These are phyloP conservation scores for Gryganskiella cystojenkinii DNA, from an alignment of 192 early-diverging fungal genomes.

Conservation along the genomic window DNA sequence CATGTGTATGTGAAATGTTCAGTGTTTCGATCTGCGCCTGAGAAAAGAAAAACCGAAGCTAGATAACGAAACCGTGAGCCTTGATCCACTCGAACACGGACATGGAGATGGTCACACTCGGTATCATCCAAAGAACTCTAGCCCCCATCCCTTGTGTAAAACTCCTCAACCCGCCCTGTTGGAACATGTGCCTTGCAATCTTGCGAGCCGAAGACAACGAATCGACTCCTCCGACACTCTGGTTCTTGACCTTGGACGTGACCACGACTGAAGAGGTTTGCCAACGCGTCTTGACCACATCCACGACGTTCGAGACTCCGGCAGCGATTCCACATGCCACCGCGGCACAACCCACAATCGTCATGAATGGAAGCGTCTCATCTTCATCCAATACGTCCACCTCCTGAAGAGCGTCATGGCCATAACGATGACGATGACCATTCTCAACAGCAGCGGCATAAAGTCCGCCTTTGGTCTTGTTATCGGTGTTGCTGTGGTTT, in stretches of 20 bases:
- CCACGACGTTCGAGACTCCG: conserved; percentile 72
- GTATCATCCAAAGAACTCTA: conserved; percentile 75
- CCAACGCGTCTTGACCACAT: conserved; percentile 87
- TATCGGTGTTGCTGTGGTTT: neutral
- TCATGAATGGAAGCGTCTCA: conserved; percentile 59
- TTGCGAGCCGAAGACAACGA: conserved; percentile 31
- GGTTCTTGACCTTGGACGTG: conserved; percentile 10
- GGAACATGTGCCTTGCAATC: conserved; percentile 60
- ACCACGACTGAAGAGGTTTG: conserved; percentile 65
- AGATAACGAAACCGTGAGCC: conserved; percentile 6
- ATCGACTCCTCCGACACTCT: too few species aligned
- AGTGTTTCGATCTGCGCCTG: too few species aligned
- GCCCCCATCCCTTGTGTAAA: conserved; percentile 76
- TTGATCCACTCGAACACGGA: conserved; percentile 80
- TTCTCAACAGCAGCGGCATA: too few species aligned
- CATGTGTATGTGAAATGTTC: too few species aligned
- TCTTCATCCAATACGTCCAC: neutral
- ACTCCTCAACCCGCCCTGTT: conserved; percentile 64
- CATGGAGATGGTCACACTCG: conserved; percentile 77
- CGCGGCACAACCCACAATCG: conserved; percentile 71
- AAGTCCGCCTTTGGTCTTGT: conserved; percentile 42
- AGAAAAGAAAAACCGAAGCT: too few species aligned
- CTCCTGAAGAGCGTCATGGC: neutral
- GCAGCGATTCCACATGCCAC: conserved; percentile 67
- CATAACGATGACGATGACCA: too few species aligned